Percentiles rank a stretch among this genome's conserved stretches.
Conservation (phyloP, 2,329 filamentous ascomycete species). For the Colletotrichum destructivum region DNA sequence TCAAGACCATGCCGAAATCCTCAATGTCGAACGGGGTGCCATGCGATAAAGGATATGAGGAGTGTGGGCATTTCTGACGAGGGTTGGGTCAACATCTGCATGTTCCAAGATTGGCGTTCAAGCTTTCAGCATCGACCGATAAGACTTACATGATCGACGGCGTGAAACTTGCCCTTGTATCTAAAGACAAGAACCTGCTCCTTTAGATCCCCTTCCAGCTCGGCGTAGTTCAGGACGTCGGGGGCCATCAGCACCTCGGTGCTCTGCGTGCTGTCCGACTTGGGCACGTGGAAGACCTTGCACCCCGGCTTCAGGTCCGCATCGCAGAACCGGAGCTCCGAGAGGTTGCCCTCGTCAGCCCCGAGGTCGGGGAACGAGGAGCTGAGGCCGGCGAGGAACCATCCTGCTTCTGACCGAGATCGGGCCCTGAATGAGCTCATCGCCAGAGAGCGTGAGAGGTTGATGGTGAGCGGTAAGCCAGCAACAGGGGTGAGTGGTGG, state of each 20-base stretch:
- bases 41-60: constrained; percentile 75
- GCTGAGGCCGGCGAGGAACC: constrained; percentile 69
- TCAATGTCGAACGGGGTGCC: constrained; percentile 79
- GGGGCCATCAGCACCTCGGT: constrained; percentile 55
- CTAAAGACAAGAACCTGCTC: constrained; percentile 78
- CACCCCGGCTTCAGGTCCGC: constrained; percentile 65
- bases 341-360: constrained; percentile 55
- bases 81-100: background rate
- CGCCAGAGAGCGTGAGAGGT: background rate
- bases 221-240: constrained; percentile 49
- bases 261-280: constrained; percentile 53
- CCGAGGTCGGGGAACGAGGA: constrained; percentile 71
- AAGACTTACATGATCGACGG: constrained; percentile 75
- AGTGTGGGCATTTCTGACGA: constrained; percentile 75
- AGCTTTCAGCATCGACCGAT: no score
- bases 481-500: background rate
- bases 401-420: constrained; percentile 53
- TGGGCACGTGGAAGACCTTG: constrained; percentile 70
- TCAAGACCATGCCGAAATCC: constrained; percentile 77
- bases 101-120: no score
- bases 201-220: constrained; percentile 57
- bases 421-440: constrained; percentile 47
- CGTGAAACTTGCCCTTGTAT: constrained; percentile 75
- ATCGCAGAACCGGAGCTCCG: constrained; percentile 57
- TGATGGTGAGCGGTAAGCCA: no score